phyloP scores from a whole-genome alignment of 805 yeast genomes.

The Saccharomycopsis amapae region DNA sequence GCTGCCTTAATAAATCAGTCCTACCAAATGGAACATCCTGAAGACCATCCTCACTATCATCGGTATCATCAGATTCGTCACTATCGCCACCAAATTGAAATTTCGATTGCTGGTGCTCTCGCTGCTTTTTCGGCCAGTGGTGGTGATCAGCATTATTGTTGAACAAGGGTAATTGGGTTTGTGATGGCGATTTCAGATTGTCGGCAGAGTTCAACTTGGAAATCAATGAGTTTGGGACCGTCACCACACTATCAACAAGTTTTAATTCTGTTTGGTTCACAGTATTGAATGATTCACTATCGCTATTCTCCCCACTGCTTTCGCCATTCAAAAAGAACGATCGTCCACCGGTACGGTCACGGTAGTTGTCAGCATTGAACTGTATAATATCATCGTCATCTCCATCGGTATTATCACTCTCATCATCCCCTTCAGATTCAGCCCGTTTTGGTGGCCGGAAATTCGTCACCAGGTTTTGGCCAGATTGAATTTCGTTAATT shows the following conservation, averaged over 20 bases:
- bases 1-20: background rate
- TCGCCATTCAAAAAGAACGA: background rate
- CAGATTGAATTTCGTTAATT: slow-evolving; percentile 9
- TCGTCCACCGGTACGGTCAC: background rate
- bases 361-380: slow-evolving; percentile 4
- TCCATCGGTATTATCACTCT: background rate
- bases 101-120: background rate
- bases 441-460: background rate
- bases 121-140: background rate
- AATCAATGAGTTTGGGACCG: slow-evolving; percentile 18
- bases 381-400: slow-evolving; percentile 11
- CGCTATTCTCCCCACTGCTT: background rate
- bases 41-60: slow-evolving; percentile 1
- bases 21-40: background rate
- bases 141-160: background rate
- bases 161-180: slow-evolving; percentile 5
- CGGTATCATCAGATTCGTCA: slow-evolving; percentile 5
- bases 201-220: slow-evolving; percentile 12
- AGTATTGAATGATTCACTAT: background rate
- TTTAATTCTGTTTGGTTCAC: background rate
- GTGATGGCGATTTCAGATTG: slow-evolving; percentile 3
- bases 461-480: background rate
- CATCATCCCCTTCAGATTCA: slow-evolving; percentile 1
- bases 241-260: slow-evolving; percentile 16
- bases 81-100: slow-evolving; percentile 10